Conservation (phyloP, 768 basidiomycete species). For the Royoungia palumana region DNA sequence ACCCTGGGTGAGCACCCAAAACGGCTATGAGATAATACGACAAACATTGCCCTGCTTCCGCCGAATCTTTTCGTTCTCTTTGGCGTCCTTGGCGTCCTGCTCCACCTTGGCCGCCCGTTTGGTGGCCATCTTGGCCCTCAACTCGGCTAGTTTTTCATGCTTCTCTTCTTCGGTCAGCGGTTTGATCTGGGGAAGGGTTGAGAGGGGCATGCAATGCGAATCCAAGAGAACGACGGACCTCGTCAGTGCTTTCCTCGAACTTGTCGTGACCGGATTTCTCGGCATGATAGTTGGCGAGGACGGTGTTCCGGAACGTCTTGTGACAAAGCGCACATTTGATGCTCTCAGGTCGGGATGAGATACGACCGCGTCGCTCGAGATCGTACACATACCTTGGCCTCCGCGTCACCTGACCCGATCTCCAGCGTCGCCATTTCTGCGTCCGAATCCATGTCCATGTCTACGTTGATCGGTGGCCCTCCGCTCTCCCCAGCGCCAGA, state of each 20-base stretch:
- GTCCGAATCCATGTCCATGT: slow-evolving; percentile 71
- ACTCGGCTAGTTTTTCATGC: slow-evolving; percentile 72
- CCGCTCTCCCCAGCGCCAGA: slow-evolving; percentile 8
- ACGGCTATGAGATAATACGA: too few species aligned
- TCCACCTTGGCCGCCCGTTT: slow-evolving; percentile 74
- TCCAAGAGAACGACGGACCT: slow-evolving; percentile 44
- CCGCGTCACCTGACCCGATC: slow-evolving; percentile 41
- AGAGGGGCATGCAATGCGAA: too few species aligned
- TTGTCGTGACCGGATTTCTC: slow-evolving; percentile 94
- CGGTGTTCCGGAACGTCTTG: slow-evolving; percentile 83
- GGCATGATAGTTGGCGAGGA: slow-evolving; percentile 88
- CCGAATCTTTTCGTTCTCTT: slow-evolving; percentile 72
- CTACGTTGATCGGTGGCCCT: slow-evolving; percentile 42
- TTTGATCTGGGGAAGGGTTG: slow-evolving; percentile 61
- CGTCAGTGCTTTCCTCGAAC: slow-evolving; percentile 94
- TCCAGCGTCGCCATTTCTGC: slow-evolving; percentile 56
- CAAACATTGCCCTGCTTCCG: slow-evolving; percentile 77
- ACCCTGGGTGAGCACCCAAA: neutral
- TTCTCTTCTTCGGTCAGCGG: slow-evolving; percentile 95
- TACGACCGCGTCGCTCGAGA: too few species aligned
- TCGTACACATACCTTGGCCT: slow-evolving; percentile 57
- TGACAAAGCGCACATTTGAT: slow-evolving; percentile 83
- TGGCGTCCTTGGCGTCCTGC: slow-evolving; percentile 69
- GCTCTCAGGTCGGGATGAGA: slow-evolving; percentile 42
- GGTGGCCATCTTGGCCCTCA: slow-evolving; percentile 73